phyloP scores from a whole-genome alignment of 768 basidiomycete species.

The Hemileccinum impolitum region DNA sequence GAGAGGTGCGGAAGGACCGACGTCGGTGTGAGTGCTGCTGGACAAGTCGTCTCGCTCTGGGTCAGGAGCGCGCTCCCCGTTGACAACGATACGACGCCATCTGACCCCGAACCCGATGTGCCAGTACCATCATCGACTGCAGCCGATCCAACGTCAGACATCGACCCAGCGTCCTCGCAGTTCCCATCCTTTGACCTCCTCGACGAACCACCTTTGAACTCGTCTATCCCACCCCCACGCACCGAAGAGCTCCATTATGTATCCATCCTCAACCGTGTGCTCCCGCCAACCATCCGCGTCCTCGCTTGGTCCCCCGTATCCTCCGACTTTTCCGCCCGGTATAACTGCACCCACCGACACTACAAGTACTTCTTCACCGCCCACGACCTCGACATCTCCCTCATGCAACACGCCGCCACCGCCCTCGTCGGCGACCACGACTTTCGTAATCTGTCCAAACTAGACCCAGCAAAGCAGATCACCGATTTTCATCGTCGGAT shows the following conservation, averaged over 20 bases:
- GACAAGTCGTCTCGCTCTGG: conserved; percentile 92
- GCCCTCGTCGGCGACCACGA: conserved; percentile 86
- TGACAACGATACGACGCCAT: background rate
- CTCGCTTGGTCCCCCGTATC: conserved; percentile 92
- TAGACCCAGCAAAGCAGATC: conserved; percentile 91
- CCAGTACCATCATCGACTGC: background rate
- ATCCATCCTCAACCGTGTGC: conserved; percentile 75
- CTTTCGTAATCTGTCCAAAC: conserved; percentile 92
- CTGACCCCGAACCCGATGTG: background rate
- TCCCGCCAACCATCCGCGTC: conserved; percentile 87
- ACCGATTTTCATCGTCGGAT: conserved; percentile 72
- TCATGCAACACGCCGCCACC: conserved; percentile 73
- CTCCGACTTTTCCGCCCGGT: conserved; percentile 79
- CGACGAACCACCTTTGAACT: conserved; percentile 39
- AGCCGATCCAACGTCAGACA: conserved; percentile 2
- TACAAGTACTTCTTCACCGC: conserved; percentile 97
- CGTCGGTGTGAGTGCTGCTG: conserved; percentile 89
- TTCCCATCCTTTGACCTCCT: conserved; percentile 31
- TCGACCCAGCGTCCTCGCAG: conserved; percentile 4
- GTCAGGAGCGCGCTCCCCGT: conserved; percentile 64
- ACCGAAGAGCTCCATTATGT: conserved; percentile 71
- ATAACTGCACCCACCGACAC: conserved; percentile 81
- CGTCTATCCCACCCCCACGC: conserved; percentile 23
- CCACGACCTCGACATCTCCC: conserved; percentile 58
- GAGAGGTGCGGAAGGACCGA: conserved; percentile 93